phyloP scores from a whole-genome alignment of 2,329 filamentous ascomycete species.

The Hypoxylon sp. region DNA sequence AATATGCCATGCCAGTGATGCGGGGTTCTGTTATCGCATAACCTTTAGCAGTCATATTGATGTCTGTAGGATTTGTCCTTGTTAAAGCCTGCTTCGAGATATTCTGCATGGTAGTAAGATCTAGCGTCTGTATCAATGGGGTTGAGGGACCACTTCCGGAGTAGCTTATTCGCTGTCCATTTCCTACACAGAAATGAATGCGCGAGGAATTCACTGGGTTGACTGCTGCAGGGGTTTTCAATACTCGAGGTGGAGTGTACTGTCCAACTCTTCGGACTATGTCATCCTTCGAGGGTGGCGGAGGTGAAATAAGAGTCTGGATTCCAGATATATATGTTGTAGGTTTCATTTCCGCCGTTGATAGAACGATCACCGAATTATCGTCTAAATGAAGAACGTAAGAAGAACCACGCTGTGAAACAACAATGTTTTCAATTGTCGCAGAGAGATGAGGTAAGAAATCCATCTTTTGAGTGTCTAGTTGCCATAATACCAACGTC shows the following conservation, averaged over 20 bases:
- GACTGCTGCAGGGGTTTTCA: slow-evolving; percentile 71
- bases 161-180: slow-evolving; percentile 70
- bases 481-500: slow-evolving; percentile 91
- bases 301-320: slow-evolving; percentile 73
- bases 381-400: slow-evolving; percentile 91
- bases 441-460: slow-evolving; percentile 92
- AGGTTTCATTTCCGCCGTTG: slow-evolving; percentile 89
- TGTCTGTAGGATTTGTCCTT: slow-evolving; percentile 86
- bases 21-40: slow-evolving; percentile 82
- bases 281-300: slow-evolving; percentile 66
- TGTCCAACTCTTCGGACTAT: slow-evolving; percentile 68
- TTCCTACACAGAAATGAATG: slow-evolving; percentile 78
- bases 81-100: slow-evolving; percentile 90
- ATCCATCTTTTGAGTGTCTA: slow-evolving; percentile 86
- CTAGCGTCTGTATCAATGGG: slow-evolving; percentile 84
- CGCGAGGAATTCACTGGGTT: slow-evolving; percentile 74
- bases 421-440: slow-evolving; percentile 84
- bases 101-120: slow-evolving; percentile 83
- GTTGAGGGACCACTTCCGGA: slow-evolving; percentile 65
- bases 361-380: slow-evolving; percentile 92
- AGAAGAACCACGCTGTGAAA: slow-evolving; percentile 83
- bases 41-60: slow-evolving; percentile 81
- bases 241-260: slow-evolving; percentile 61
- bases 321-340: slow-evolving; percentile 88
- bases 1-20: slow-evolving; percentile 81